These are phyloP conservation scores for Cerrena zonata DNA, from an alignment of 1,284 basidiomycete genomes.

Conservation along the genomic window DNA sequence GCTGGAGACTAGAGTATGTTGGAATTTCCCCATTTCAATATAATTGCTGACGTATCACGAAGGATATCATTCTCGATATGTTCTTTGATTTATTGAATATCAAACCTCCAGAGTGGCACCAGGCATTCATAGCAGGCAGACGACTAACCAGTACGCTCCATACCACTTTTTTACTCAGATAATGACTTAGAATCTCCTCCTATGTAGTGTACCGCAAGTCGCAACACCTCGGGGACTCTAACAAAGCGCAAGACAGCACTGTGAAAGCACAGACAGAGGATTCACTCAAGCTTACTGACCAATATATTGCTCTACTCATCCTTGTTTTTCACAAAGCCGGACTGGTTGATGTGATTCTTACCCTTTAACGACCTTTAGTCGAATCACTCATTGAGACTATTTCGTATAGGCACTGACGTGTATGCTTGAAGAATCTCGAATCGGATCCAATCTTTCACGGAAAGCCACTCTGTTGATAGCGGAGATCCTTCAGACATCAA, in stretches of 20 bases:
- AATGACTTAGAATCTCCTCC: neutral
- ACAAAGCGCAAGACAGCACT: slow-evolving; percentile 22
- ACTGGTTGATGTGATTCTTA: slow-evolving; percentile 73
- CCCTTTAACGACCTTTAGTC: no score
- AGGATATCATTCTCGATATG: slow-evolving; percentile 91
- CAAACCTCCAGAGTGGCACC: slow-evolving; percentile 83
- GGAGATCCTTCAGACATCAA: slow-evolving; percentile 84
- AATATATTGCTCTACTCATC: slow-evolving; percentile 87
- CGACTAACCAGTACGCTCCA: slow-evolving; percentile 70
- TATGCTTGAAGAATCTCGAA: slow-evolving; percentile 75
- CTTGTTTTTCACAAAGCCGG: slow-evolving; percentile 85
- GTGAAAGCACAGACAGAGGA: slow-evolving; percentile 45
- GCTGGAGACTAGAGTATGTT: slow-evolving; percentile 69
- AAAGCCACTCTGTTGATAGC: slow-evolving; percentile 92
- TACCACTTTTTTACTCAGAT: neutral
- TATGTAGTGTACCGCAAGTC: slow-evolving; percentile 63
- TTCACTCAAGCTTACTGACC: slow-evolving; percentile 81
- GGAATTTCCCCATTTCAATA: slow-evolving; percentile 5
- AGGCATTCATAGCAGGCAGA: slow-evolving; percentile 83
- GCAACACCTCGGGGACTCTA: slow-evolving; percentile 35
- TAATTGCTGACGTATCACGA: slow-evolving; percentile 4
- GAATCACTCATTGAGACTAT: no score
- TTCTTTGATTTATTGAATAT: slow-evolving; percentile 93
- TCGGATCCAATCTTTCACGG: slow-evolving; percentile 65
- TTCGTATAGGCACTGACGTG: slow-evolving; percentile 77